Evolutionary conservation across 306 rosid genomes (phyloP), one percentile per base, ranked within the genome.

Genomic region (Quercus alba): DNA sequence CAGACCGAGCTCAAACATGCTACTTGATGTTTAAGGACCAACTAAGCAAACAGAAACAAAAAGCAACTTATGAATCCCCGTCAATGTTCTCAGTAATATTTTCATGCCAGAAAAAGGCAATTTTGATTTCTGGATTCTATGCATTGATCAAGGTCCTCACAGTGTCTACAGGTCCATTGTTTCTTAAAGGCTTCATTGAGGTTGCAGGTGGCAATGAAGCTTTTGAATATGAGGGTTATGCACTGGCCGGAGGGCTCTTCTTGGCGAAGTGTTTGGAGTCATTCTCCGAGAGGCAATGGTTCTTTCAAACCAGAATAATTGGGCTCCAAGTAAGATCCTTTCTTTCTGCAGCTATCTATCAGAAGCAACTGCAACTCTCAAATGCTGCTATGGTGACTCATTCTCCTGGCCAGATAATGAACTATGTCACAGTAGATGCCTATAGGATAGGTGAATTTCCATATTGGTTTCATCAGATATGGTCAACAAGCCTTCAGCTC

Each of bases 391-490:
- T 70, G 74, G 38, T 91, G 86, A 49, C 33, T 14, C 97, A 93
- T 81, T 93, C 97, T 7, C 78, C 89, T 51, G 97, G 97, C 5
- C 94, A 91, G 86, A 87, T 93, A 26, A 91, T 89, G 97, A 93
- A 89, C 76, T 93, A 93, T 75, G 90, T 86, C 26, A 89, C 93
- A 0, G 97, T 91, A 5, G 97, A 93, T 82, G 91, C 94, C 1
- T 93, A 88, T 73, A 87, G 97, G 74, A 86, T 93, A 3, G 98
- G 98, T 74, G 98, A 94, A 77, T 94, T 94, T 49, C 92, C 97
- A 28, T 94, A 44, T 74, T 91, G 94, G 95, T 92, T 89, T 88
- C 98, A 94, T 81, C 94, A 88, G 62, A 89, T 90, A 17, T 94
- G 98, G 97, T 87, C 98, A 21, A 94, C 98, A 9, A 83, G 88